These are phyloP conservation scores for Catenaria anguillulae DNA, from an alignment of 371 early-diverging fungal genomes.

Conservation along the genomic window DNA sequence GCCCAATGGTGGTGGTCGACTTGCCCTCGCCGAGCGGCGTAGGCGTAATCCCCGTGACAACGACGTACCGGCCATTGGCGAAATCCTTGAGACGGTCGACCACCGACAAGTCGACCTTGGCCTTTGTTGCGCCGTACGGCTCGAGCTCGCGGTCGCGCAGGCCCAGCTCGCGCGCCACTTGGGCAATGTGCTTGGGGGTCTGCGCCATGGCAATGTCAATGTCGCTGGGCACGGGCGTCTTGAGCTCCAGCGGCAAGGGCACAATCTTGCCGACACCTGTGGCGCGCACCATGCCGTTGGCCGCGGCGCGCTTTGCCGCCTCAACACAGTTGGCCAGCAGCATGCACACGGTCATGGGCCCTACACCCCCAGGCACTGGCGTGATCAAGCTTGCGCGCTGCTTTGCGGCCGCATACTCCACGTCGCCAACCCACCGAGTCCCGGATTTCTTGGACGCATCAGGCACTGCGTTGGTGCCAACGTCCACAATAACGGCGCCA, in stretches of 20 bases:
- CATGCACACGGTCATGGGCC: constrained; percentile 96
- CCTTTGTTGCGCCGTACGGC: constrained; percentile 72
- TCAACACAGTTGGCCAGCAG: constrained; percentile 65
- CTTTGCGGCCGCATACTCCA: constrained; percentile 54
- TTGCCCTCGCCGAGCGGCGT: constrained; percentile 97
- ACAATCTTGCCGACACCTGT: constrained; percentile 23
- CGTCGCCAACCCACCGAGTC: constrained; percentile 81
- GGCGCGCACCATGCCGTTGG: constrained; percentile 2
- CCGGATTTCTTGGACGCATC: constrained; percentile 77
- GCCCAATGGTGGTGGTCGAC: constrained; percentile 88
- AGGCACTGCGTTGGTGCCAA: constrained; percentile 75
- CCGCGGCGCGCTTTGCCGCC: constrained; percentile 52
- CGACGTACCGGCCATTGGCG: constrained; percentile 77
- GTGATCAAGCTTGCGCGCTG: constrained; percentile 63
- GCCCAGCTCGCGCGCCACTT: constrained; percentile 71
- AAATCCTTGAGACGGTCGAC: constrained; percentile 61
- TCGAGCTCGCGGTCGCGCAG: constrained; percentile 41
- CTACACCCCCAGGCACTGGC: constrained; percentile 93
- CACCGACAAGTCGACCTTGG: constrained; percentile 70
- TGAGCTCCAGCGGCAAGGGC: constrained; percentile 45
- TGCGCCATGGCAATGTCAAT: constrained; percentile 82
- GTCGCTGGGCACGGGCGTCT: constrained; percentile 75
- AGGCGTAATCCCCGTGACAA: constrained; percentile 93
- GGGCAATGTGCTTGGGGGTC: constrained; percentile 62
- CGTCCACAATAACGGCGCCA: constrained; percentile 84